Evolutionary conservation across 2,329 filamentous ascomycete species (phyloP).

Genomic region (Phaeoacremonium minimum): DNA sequence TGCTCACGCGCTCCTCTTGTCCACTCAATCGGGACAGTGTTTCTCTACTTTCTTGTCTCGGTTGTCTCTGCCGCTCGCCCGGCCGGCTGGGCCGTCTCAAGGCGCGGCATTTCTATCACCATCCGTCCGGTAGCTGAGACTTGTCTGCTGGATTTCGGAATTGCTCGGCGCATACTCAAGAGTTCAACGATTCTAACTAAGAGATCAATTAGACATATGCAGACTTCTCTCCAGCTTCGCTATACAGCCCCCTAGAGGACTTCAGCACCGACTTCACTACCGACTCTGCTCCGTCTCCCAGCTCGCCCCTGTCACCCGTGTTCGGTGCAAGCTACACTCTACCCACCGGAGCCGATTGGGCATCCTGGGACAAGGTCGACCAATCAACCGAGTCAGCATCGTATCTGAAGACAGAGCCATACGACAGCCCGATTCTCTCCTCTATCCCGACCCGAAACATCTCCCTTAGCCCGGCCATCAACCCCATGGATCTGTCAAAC

Average conservation of each 20-base stretch:
- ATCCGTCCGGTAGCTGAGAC: background rate
- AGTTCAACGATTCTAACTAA: slow-evolving; percentile 2
- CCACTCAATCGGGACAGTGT: too few species aligned
- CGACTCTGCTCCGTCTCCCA: slow-evolving; percentile 28
- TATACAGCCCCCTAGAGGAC: slow-evolving; percentile 21
- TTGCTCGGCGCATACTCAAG: background rate
- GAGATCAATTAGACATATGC: slow-evolving; percentile 10
- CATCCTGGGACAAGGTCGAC: slow-evolving; percentile 22
- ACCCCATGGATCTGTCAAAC: slow-evolving; percentile 25
- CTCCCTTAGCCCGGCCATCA: slow-evolving; percentile 25
- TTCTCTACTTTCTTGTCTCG: too few species aligned
- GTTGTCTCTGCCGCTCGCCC: background rate
- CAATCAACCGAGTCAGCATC: slow-evolving; percentile 20
- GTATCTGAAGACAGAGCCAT: slow-evolving; percentile 25
- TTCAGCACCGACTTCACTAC: slow-evolving; percentile 25
- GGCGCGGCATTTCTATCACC: too few species aligned
- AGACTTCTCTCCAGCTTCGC: slow-evolving; percentile 17
- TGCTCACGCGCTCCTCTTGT: background rate
- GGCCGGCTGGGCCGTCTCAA: too few species aligned
- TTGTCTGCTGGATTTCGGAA: slow-evolving; percentile 1
- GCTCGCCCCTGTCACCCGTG: slow-evolving; percentile 21
- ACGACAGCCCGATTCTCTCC: slow-evolving; percentile 20
- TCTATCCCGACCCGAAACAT: slow-evolving; percentile 15
- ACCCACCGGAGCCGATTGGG: slow-evolving; percentile 20
- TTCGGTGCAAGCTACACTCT: slow-evolving; percentile 24